Conservation (phyloP, 2,329 filamentous ascomycete species). For the Trichophyton rubrum region DNA sequence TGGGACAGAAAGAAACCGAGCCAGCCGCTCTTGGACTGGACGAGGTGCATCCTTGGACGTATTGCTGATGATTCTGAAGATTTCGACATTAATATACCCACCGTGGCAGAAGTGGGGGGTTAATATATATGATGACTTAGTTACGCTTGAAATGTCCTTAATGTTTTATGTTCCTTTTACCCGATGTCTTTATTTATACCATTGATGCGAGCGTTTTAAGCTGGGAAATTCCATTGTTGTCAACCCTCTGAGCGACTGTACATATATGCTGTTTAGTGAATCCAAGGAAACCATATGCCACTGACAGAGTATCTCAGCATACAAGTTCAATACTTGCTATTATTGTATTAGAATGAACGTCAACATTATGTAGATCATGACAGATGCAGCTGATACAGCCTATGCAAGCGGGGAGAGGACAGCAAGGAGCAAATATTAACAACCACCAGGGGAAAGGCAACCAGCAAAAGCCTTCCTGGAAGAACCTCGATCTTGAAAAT, state of each 20-base stretch:
- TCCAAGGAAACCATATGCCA: no score
- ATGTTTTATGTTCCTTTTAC: neutral
- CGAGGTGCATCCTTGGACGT: constrained; percentile 33
- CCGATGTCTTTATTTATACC: neutral
- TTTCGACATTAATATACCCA: constrained; percentile 38
- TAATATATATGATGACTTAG: neutral
- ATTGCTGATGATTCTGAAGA: constrained; percentile 30
- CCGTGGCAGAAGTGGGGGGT: constrained; percentile 9
- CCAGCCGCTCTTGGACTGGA: constrained; percentile 29
- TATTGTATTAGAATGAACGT: neutral
- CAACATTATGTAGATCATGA: neutral
- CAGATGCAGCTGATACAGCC: neutral
- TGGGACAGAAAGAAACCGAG: constrained; percentile 20
- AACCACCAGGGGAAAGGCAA: neutral
- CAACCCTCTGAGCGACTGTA: neutral
- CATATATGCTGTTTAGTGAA: neutral
- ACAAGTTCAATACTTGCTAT: neutral
- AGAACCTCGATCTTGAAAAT: neutral
- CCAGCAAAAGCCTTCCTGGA: neutral
- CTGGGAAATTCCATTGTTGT: neutral
- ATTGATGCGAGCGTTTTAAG: neutral
- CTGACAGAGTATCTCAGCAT: neutral
- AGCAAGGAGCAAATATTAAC: neutral
- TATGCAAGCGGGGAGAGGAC: neutral
- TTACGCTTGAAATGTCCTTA: neutral